Evolutionary conservation across 2,329 filamentous ascomycete genomes (phyloP), one percentile per base, ranked within the genome.

Genomic region (Fusarium sp.): DNA sequence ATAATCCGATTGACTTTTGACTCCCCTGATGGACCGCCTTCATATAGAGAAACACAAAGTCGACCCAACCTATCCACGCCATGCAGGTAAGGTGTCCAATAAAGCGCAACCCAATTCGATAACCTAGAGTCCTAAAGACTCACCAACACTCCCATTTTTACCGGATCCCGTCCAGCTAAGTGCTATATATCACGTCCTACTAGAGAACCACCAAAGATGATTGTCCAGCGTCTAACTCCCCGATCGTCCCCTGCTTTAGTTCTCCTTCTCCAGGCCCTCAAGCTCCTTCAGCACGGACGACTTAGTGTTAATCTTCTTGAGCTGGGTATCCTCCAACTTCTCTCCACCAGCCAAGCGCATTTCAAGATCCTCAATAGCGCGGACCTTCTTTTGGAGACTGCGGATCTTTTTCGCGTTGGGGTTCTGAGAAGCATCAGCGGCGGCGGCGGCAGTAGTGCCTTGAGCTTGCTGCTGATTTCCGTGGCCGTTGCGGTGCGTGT

Each of bases 241-340:
- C 39, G 23, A 28, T 45, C 30, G 28, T 52, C 45, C 44, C 30
- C 13, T 28, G 10, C n/a, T 41, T 52, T 71, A 75, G 48, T 71
- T 69, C 43, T 79, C 78, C 62, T 65, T 74, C 69, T 78, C 78
- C 56, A 94, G 78, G 10, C 80, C 83, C 48, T 91, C 88, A 63
- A 99, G 83, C 82, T 99, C 96, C 81, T 91, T 93, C 67, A 94
- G 85, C 62, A 99, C 95, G 18, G 87, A 82, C 50, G 90, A 84
- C 84, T 98, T 97, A 23, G 94, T 98, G 58, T 89, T 88, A 75
- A 99, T 99, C 88, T 99, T 99, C 86, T 97, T 97, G 81, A 99
- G 90, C 83, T 99, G 96, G 31, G 96, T 99, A 77, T 98, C 95
- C 83, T 99, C 96, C 65, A 99, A 84, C 86, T 98, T 98, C 86